Base-by-base conservation (phyloP, 352 stramenopile species). In the Thraustochytrium sp. region DNA sequence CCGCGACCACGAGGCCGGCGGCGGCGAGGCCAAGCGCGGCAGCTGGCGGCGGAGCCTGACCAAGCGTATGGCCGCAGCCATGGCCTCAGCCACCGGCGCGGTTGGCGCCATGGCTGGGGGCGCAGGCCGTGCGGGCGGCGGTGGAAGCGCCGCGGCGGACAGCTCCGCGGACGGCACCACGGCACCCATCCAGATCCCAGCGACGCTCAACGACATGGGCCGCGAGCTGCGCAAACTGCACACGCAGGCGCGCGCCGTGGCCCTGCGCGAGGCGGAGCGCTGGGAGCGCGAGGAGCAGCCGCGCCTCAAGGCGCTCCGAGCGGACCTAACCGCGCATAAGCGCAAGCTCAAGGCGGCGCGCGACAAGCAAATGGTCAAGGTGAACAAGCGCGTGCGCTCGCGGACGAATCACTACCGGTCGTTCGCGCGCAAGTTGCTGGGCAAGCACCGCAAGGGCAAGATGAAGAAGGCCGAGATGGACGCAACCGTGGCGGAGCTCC, bases 201-300 rank as follows among this genome's bases (percentile, higher is more conserved):
- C 1, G 8, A 75, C 68, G 36, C 68, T 80, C 29, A 8, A 21
- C 8, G 68, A 80, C 42, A 80, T 80, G 68, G 51, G 68, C 68
- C n/a, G 37, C n/a, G 68, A 80, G 51, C 68, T 80, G 34, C 68
- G 68, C 37, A 80, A 80, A 31, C 51, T 80, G 3, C 68, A 80
- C 51, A 80, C 44, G 9, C 68, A 77, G 26, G 23, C 37, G 5
- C 68, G 37, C 21, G 34, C 44, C 21, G 49, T 80, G 44, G 42
- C 68, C 21, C 76, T 80, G 44, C 23, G 23, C 11, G 31, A 46
- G 34, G 68, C 68, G 16, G 68, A 80, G n/a, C 68, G 68, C 34
- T 80, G 68, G 68, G 23, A 76, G 16, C 65, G 49, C 42, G 68
- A 80, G 42, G 44, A 63, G 53, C 23, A 37, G 29, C 68, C 68